A percentile compares a stretch with the other conserved stretches of the same genome.
Evolutionary conservation across 441 rosid species (phyloP).

Genomic region (Erysimum cheiri): DNA sequence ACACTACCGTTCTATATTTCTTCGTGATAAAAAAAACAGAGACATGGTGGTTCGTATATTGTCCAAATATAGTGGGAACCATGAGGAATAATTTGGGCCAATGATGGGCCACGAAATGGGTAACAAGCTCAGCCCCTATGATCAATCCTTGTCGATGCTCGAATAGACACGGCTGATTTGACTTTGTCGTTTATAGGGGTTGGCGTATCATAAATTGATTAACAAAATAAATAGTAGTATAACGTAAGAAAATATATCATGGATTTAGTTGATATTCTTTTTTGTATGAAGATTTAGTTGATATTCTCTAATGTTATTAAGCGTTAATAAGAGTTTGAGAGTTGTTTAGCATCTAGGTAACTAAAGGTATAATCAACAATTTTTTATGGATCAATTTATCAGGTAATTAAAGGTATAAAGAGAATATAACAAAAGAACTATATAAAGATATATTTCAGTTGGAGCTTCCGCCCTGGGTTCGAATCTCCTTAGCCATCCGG

Average conservation of each 20-base stretch:
- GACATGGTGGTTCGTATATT: background rate
- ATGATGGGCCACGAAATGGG: conserved; percentile 35
- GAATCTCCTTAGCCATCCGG: no score
- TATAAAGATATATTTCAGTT: background rate
- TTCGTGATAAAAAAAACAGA: no score
- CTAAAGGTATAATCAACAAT: no score
- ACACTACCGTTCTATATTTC: no score
- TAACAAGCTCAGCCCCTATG: conserved; percentile 33
- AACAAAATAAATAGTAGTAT: no score
- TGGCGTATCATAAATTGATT: conserved; percentile 1
- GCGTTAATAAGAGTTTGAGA: background rate
- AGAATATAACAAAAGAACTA: no score
- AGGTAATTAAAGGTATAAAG: no score
- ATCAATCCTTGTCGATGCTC: conserved; percentile 38
- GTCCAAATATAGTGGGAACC: conserved; percentile 35
- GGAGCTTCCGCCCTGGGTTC: no score
- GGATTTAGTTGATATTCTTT: background rate
- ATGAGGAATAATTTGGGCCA: conserved; percentile 34
- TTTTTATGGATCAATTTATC: no score
- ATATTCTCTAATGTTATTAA: background rate
- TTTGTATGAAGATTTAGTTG: background rate
- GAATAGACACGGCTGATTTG: conserved; percentile 36
- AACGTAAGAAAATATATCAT: background rate
- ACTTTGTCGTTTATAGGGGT: conserved; percentile 36
- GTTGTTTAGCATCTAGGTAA: background rate